phyloP scores from a whole-genome alignment of 768 basidiomycete species.

The Tremella yokohamensis region DNA sequence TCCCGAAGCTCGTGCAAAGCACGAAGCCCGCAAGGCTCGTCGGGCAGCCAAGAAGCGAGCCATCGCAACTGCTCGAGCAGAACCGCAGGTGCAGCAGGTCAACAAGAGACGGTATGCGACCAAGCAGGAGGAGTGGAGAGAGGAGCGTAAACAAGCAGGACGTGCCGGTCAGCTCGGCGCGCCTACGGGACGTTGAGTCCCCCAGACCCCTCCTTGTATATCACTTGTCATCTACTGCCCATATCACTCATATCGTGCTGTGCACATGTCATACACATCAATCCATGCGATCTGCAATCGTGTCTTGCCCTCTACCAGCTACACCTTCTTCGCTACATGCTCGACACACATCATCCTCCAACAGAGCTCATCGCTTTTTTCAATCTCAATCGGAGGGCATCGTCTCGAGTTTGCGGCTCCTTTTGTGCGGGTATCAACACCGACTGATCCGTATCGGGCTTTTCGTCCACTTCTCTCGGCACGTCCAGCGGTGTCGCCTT shows the following conservation, averaged over 20 bases:
- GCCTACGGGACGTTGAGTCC: no score
- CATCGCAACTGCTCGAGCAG: neutral
- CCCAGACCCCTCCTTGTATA: no score
- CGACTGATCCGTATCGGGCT: neutral
- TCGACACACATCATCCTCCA: constrained; percentile 21
- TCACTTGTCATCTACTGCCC: no score
- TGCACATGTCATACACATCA: no score
- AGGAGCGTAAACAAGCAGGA: constrained; percentile 1
- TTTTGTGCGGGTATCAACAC: neutral
- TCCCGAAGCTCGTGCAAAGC: neutral
- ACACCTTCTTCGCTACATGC: no score
- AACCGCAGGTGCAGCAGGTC: neutral
- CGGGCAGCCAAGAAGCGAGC: constrained; percentile 4
- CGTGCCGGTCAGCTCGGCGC: neutral
- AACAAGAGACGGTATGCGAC: neutral
- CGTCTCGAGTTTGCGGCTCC: constrained; percentile 30
- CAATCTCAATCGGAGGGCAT: constrained; percentile 42
- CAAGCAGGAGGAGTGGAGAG: constrained; percentile 4
- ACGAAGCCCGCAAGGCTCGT: constrained; percentile 5
- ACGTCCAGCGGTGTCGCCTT: neutral
- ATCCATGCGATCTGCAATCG: no score
- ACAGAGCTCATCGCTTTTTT: constrained; percentile 49
- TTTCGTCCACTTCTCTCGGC: neutral
- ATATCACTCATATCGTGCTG: no score
- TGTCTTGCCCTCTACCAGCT: no score